phyloP scores from a whole-genome alignment of 305 asterid genomes.

The Rubia balearica region DNA sequence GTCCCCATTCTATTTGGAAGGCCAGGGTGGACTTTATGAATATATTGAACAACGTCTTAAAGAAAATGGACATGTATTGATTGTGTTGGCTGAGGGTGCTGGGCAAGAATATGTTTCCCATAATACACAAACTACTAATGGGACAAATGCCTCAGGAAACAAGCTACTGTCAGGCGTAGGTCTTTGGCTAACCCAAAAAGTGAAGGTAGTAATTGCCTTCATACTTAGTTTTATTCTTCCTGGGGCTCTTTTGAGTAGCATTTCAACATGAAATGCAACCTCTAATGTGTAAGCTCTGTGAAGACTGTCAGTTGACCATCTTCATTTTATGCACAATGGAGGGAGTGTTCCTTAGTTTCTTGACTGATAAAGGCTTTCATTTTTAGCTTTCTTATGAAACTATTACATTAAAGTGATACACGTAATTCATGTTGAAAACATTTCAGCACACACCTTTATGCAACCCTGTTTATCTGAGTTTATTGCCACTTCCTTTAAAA shows the following conservation, averaged over 20 bases:
- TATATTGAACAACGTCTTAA: conserved; percentile 73
- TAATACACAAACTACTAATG: conserved; percentile 50
- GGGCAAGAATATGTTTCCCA: conserved; percentile 84
- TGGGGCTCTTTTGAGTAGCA: neutral
- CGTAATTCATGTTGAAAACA: neutral
- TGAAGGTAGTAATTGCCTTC: conserved; percentile 47
- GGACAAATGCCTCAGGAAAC: conserved; percentile 88
- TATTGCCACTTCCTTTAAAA: conserved; percentile 1
- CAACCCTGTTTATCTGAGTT: neutral
- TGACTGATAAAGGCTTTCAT: neutral
- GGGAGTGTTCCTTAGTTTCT: neutral
- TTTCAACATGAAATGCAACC: neutral
- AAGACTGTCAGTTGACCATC: neutral
- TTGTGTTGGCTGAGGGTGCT: conserved; percentile 95
- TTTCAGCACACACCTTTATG: neutral
- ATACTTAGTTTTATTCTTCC: neutral
- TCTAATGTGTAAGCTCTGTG: neutral
- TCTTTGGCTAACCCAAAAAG: conserved; percentile 80
- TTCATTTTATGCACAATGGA: neutral
- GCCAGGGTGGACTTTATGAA: conserved; percentile 81
- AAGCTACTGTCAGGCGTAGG: conserved; percentile 76
- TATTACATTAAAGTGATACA: neutral
- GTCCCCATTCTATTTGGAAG: conserved; percentile 87
- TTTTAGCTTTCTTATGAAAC: neutral
- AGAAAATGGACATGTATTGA: conserved; percentile 72